A percentile compares a stretch with the other conserved stretches of the same genome.
phyloP scores from a whole-genome alignment of 306 rosid species.

The Echinosophora koreensis region DNA sequence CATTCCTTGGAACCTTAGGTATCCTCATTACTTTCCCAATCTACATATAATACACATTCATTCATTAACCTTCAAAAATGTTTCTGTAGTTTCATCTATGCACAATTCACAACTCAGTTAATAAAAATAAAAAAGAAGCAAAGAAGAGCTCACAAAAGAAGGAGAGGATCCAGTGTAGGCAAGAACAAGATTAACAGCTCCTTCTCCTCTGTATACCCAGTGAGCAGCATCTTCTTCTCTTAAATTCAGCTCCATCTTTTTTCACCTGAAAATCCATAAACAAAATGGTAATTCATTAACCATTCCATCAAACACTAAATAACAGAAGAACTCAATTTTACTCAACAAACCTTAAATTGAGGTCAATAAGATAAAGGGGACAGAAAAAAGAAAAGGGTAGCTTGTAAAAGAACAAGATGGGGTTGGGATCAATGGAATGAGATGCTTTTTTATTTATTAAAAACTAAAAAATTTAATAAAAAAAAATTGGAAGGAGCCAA shows the following conservation, averaged over 20 bases:
- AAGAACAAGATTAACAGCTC: slow-evolving; percentile 88
- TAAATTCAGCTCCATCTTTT: slow-evolving; percentile 63
- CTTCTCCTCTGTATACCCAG: slow-evolving; percentile 97
- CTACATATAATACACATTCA: slow-evolving; percentile 49
- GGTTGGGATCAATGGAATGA: not conserved
- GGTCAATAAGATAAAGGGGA: not conserved
- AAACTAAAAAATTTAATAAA: too few relatives aligned
- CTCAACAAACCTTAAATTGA: not conserved
- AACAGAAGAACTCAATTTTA: not conserved
- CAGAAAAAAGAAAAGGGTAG: not conserved
- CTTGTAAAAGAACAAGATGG: not conserved
- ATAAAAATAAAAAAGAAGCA: not conserved
- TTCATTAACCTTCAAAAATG: slow-evolving; percentile 6
- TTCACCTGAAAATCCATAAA: slow-evolving; percentile 19
- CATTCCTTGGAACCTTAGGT: slow-evolving; percentile 67
- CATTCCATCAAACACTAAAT: slow-evolving; percentile 43
- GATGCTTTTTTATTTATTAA: too few relatives aligned
- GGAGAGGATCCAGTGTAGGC: slow-evolving; percentile 80
- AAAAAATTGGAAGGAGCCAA: not conserved
- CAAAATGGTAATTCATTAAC: not conserved
- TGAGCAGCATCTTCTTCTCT: slow-evolving; percentile 67
- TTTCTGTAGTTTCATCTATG: not conserved
- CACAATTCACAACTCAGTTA: not conserved
- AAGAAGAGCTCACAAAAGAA: slow-evolving; percentile 61
- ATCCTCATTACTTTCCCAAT: slow-evolving; percentile 88